Conservation (phyloP, 345 rosid species). For the Lepidium sativum region DNA sequence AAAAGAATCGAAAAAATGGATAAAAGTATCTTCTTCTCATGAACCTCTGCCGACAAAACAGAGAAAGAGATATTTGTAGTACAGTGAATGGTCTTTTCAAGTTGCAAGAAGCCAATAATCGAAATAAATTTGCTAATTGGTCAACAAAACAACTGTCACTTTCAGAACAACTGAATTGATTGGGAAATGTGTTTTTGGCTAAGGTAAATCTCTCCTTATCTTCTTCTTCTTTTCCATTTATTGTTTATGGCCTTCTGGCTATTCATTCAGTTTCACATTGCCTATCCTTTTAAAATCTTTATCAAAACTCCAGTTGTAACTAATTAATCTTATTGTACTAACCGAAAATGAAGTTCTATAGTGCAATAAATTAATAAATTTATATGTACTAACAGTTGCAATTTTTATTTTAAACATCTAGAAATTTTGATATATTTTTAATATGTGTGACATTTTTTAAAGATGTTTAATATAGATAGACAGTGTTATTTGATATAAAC, state of each 20-base stretch:
- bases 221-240: background rate
- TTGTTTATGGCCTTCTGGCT: background rate
- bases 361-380: no score
- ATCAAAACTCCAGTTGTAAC: no score
- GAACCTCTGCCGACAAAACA: slow-evolving; percentile 18
- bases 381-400: no score
- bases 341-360: no score
- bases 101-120: slow-evolving; percentile 7
- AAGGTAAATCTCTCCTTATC: slow-evolving; percentile 8
- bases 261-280: no score
- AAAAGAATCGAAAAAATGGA: background rate
- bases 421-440: no score
- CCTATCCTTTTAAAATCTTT: no score
- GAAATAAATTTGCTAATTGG: background rate
- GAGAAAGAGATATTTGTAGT: background rate
- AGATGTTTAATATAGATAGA: no score
- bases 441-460: no score
- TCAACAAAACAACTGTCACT: slow-evolving; percentile 19
- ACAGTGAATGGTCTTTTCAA: slow-evolving; percentile 13
- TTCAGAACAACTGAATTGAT: background rate
- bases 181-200: slow-evolving; percentile 15
- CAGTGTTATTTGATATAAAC: no score
- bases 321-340: no score
- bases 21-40: slow-evolving; percentile 1
- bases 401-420: no score